Evolutionary conservation across 352 stramenopile genomes (phyloP), one percentile per base, ranked within the genome.

Genomic region (Globisporangium spiculum): DNA sequence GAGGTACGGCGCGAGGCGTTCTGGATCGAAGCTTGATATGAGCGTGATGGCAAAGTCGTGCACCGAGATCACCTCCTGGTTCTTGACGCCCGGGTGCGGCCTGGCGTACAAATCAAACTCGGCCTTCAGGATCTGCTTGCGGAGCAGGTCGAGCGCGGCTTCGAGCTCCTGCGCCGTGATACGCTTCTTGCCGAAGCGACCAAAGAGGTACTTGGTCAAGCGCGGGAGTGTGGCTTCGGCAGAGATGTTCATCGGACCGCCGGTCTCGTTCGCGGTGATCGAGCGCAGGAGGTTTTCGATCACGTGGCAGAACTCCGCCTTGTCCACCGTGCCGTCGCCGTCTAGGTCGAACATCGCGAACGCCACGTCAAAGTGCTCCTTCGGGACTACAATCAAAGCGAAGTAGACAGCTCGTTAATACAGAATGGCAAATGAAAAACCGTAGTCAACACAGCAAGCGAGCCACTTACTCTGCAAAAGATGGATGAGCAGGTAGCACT

Each of bases 291-390:
- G 24, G 55, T 90, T 87, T 67, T 89, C 83, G 50, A 94, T 81
- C 54, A 92, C 83, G 58, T 87, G 67, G 50, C 81, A 86, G 61
- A 92, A 92, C 74, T 94, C 83, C 14, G 68, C 70, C 66, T 92
- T 92, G 71, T 91, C 75, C 41, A 94, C 86, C 12, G 81, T 74
- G 53, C 84, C 86, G 65, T 94, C 82, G 30, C 81, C 80, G 57
- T 94, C 84, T 36, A 92, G 63, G 66, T 94, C 84, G 48, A 94
- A 88, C 84, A 94, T 92, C 66, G 75, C 87, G 65, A 94, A 94
- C 56, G 83, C 84, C 46, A 94, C 84, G 32, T 87, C 79, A 60
- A 94, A 94, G 63, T 92, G 83, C 61, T 92, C 80, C 52, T 84
- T 81, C 0, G 86, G 86, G 63, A 94, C 85, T 93, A 60, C 16